Evolutionary conservation across 805 yeast species (phyloP), one percentile per base, ranked within the genome.

Genomic region (Suhomyces sp.): DNA sequence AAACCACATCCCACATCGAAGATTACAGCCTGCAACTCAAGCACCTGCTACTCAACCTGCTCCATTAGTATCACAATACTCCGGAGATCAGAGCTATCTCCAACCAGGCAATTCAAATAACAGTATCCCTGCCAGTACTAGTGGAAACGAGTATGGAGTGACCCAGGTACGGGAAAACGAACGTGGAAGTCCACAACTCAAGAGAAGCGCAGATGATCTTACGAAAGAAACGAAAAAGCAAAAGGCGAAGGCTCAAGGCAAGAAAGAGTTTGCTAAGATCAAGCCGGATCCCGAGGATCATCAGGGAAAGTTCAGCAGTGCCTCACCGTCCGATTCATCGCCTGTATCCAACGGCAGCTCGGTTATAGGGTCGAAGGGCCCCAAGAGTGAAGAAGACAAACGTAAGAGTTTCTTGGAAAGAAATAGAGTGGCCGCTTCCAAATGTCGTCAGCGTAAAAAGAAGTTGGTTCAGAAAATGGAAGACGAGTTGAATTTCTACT

Each of bases 381-480:
- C 52, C 43, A 25, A 17, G 35, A 53, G 63, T 10, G 71, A 71
- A 44, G 72, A 62, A 25, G 73, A 69, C 12, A 90, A 88, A 63
- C 80, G 92, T 56, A 83, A 78, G 65, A 85, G 76, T 63, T 93
- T 83, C 61, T 69, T 94, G 57, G 99, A 94, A 65, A 78, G 98
- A 56, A 94, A 94, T 68, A 79, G 99, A 52, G 83, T 94, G 8
- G 99, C 99, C 0, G 99, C 99, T 0, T 84, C 94, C 21, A 92
- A 91, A 65, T 94, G 98, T 75, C 82, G 99, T 53, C 96, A 89
- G 69, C 81, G 97, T 52, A 94, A 94, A 76, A 94, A 94, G 73
- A 90, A 89, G 65, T 86, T 87, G 76, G 81, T 91, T 31, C 84
- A 82, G 52, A 87, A 86, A 59, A 86, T 94, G 82, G 96, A 91